These are phyloP conservation scores for Microcos paniculata DNA, from an alignment of 345 rosid species.

Conservation along the genomic window DNA sequence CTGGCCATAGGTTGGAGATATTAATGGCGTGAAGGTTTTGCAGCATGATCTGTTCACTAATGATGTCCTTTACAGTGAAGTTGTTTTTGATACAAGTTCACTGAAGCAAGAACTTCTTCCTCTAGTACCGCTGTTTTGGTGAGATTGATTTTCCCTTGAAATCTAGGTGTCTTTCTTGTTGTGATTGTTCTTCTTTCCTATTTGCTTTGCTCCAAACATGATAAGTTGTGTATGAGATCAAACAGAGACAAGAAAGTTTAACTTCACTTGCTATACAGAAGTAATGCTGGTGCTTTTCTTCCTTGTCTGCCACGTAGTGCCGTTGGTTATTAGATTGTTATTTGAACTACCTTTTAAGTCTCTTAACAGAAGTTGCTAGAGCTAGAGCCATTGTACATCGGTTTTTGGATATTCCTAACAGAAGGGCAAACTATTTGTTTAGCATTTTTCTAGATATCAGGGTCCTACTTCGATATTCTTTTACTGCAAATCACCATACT, in stretches of 20 bases:
- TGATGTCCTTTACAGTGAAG: constrained; percentile 88
- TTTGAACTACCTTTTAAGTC: not conserved
- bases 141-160: constrained; percentile 32
- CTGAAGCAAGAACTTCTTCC: constrained; percentile 90
- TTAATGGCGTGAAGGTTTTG: constrained; percentile 83
- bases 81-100: constrained; percentile 81
- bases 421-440: not conserved
- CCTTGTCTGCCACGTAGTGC: not conserved
- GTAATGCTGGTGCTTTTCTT: not conserved
- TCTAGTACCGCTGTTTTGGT: constrained; percentile 93
- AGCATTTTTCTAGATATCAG: not conserved
- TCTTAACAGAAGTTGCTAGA: not conserved
- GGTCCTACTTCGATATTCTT: not conserved
- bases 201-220: not conserved
- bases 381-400: not conserved
- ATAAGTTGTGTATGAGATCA: not conserved
- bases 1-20: constrained; percentile 65
- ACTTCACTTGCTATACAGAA: not conserved
- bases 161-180: constrained; percentile 17
- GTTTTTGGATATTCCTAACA: not conserved
- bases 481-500: not conserved
- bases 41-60: constrained; percentile 93
- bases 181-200: not conserved
- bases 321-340: not conserved
- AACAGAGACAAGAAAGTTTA: not conserved